Evolutionary conservation across 352 stramenopile species (phyloP).

Genomic region (Aphanomyces stellatus): DNA sequence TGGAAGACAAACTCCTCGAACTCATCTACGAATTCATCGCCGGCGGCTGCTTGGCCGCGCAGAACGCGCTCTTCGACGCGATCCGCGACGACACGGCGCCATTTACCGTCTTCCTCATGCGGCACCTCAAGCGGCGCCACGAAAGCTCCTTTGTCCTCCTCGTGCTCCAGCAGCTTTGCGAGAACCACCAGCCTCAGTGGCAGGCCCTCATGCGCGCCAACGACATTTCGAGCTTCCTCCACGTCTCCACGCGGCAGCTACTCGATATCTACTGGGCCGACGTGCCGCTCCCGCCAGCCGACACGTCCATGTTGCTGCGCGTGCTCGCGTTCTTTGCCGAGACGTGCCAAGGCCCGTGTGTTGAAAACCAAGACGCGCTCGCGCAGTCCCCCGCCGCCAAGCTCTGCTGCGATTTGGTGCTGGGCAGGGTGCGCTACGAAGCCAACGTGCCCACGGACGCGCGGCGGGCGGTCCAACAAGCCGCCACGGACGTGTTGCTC

Average conservation of each 20-base stretch:
- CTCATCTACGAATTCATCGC: constrained; percentile 13
- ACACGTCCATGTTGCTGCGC: background rate
- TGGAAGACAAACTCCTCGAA: background rate
- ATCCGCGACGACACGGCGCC: background rate
- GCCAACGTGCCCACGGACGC: background rate
- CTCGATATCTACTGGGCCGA: background rate
- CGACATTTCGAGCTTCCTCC: background rate
- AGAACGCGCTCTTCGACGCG: constrained; percentile 16
- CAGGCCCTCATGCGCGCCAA: constrained; percentile 11
- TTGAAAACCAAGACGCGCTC: constrained; percentile 4
- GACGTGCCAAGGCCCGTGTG: constrained; percentile 12
- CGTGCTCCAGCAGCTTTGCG: constrained; percentile 15
- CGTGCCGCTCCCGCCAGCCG: background rate
- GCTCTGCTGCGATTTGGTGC: background rate
- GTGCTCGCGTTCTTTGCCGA: constrained; percentile 9
- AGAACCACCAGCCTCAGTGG: constrained; percentile 13
- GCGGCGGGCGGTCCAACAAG: background rate
- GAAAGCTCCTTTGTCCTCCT: background rate
- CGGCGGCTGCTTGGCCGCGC: constrained; percentile 2
- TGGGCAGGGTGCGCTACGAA: background rate
- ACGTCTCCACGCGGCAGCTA: background rate
- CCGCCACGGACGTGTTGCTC: background rate
- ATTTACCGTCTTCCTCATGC: background rate
- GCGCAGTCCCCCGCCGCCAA: background rate
- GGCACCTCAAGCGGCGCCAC: constrained; percentile 1